Evolutionary conservation across 345 rosid genomes (phyloP).

Genomic region (Linum lewisii): DNA sequence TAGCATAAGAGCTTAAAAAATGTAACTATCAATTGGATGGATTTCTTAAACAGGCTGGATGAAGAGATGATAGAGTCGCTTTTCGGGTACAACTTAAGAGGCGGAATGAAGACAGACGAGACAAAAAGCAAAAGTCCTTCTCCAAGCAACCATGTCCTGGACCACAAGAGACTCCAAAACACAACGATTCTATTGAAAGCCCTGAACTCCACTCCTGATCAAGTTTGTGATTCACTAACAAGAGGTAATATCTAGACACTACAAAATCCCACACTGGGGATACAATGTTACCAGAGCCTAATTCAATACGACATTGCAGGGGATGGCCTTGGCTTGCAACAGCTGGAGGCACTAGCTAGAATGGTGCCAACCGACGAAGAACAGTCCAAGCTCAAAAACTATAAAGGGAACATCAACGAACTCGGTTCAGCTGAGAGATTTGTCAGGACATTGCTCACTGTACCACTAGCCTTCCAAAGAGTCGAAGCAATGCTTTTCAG

Average conservation of each 20-base stretch:
- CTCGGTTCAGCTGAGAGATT: slow-evolving; percentile 81
- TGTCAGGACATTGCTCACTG: slow-evolving; percentile 39
- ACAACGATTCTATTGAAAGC: slow-evolving; percentile 84
- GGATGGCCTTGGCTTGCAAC: slow-evolving; percentile 59
- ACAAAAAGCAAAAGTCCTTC: slow-evolving; percentile 75
- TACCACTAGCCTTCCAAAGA: slow-evolving; percentile 64
- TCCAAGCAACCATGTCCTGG: slow-evolving; percentile 86
- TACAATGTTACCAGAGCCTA: neutral
- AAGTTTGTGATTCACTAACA: slow-evolving; percentile 60
- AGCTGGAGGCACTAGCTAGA: slow-evolving; percentile 79
- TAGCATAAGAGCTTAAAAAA: neutral
- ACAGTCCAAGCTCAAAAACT: slow-evolving; percentile 55
- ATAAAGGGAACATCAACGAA: slow-evolving; percentile 61
- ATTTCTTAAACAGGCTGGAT: too few species aligned
- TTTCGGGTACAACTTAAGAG: slow-evolving; percentile 66
- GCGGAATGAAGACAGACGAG: slow-evolving; percentile 51
- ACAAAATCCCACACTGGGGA: neutral
- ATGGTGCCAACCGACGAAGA: slow-evolving; percentile 96
- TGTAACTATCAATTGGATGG: neutral
- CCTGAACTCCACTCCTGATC: slow-evolving; percentile 57
- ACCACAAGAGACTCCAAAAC: slow-evolving; percentile 86
- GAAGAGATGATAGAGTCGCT: slow-evolving; percentile 78
- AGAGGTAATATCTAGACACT: slow-evolving; percentile 38
- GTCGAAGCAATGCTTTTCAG: slow-evolving; percentile 81
- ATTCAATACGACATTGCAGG: slow-evolving; percentile 26